Evolutionary conservation across 1,284 basidiomycete species (phyloP).

Genomic region (Chiua sp.): DNA sequence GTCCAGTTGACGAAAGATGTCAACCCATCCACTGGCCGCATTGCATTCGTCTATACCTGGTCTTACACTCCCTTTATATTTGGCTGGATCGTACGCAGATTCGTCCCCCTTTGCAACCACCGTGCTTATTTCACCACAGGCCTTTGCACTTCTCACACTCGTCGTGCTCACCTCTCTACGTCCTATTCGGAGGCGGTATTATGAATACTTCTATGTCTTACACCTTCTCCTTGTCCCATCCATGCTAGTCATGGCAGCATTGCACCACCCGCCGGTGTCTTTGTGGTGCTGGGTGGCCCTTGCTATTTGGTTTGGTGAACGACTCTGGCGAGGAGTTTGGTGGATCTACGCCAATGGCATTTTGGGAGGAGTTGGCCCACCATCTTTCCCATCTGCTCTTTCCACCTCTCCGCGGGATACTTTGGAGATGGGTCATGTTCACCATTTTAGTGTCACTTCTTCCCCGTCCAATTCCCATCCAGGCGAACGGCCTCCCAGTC

Average conservation of each 20-base stretch:
- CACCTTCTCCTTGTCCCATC: conserved; percentile 72
- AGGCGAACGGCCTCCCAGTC: conserved; percentile 27
- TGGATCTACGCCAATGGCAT: conserved; percentile 72
- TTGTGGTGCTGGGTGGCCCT: conserved; percentile 75
- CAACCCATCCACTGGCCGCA: conserved; percentile 51
- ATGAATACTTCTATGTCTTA: conserved; percentile 78
- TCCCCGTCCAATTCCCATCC: neutral
- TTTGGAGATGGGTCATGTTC: conserved; percentile 32
- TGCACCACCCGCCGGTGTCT: conserved; percentile 75
- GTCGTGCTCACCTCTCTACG: conserved; percentile 69
- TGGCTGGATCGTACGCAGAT: conserved; percentile 69
- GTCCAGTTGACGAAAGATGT: conserved; percentile 69
- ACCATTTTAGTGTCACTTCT: conserved; percentile 8
- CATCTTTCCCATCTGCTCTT: neutral
- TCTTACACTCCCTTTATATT: conserved; percentile 75
- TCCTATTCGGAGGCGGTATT: conserved; percentile 69
- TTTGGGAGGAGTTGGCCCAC: conserved; percentile 20
- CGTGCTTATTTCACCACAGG: conserved; percentile 45
- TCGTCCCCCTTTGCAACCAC: conserved; percentile 5
- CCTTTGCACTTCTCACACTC: conserved; percentile 73
- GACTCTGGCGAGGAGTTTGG: conserved; percentile 62
- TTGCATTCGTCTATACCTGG: conserved; percentile 70
- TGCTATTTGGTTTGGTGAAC: conserved; percentile 69
- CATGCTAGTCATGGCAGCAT: conserved; percentile 63
- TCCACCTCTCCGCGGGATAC: conserved; percentile 8